Conservation (phyloP, 768 basidiomycete genomes). For the Trametes sanguinea region DNA sequence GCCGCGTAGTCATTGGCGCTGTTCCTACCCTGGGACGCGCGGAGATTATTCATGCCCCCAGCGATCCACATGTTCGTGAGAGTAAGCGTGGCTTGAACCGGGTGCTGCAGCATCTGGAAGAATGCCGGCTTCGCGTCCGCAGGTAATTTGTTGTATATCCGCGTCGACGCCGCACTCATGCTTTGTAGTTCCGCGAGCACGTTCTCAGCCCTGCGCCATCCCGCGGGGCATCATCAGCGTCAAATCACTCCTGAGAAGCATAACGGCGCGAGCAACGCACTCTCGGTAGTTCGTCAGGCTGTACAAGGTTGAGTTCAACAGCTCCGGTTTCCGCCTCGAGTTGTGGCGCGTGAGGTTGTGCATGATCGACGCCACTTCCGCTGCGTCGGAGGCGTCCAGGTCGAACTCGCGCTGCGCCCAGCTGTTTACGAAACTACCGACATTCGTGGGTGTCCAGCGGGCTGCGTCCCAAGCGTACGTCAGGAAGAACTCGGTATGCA, state of each 20-base stretch:
- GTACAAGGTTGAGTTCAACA: slow-evolving; percentile 61
- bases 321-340: slow-evolving; percentile 65
- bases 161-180: slow-evolving; percentile 50
- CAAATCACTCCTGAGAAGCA: too few relatives aligned
- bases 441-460: slow-evolving; percentile 54
- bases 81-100: slow-evolving; percentile 59
- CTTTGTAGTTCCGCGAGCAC: slow-evolving; percentile 53
- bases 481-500: slow-evolving; percentile 70
- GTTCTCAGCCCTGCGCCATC: slow-evolving; percentile 51
- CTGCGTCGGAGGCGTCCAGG: slow-evolving; percentile 41
- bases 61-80: slow-evolving; percentile 58
- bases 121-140: slow-evolving; percentile 54
- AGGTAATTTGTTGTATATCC: slow-evolving; percentile 56
- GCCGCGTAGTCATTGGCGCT: slow-evolving; percentile 61
- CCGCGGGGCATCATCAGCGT: not conserved
- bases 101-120: slow-evolving; percentile 73
- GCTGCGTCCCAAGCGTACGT: slow-evolving; percentile 61
- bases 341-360: slow-evolving; percentile 58
- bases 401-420: slow-evolving; percentile 73
- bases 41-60: slow-evolving; percentile 61
- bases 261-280: slow-evolving; percentile 39
- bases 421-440: slow-evolving; percentile 51
- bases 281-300: slow-evolving; percentile 69
- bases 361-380: slow-evolving; percentile 52
- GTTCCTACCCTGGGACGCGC: slow-evolving; percentile 63